Evolutionary conservation across 2,329 filamentous ascomycete genomes (phyloP).

Genomic region (Aspergillus amoenus): DNA sequence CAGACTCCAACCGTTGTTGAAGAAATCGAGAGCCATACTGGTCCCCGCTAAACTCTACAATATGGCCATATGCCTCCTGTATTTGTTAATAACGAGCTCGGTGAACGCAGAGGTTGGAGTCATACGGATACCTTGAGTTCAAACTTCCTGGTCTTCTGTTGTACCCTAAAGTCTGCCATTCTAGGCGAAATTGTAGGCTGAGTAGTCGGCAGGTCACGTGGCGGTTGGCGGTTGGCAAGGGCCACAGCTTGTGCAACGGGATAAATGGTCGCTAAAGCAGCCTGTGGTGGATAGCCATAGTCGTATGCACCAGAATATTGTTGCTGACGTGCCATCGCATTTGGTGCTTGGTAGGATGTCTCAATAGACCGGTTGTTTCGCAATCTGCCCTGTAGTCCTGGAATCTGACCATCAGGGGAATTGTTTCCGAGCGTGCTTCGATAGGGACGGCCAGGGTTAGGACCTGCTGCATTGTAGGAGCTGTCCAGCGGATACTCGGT

Average conservation of each 20-base stretch:
- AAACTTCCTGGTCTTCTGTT: conserved; percentile 69
- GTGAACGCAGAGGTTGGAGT: not conserved
- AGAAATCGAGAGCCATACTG: conserved; percentile 96
- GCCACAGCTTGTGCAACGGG: conserved; percentile 34
- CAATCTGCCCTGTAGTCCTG: conserved; percentile 50
- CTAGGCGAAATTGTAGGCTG: conserved; percentile 68
- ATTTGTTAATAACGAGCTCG: conserved; percentile 7
- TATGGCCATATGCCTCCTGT: conserved; percentile 77
- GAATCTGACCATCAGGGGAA: conserved; percentile 44
- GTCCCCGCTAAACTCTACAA: conserved; percentile 94
- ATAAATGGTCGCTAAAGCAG: conserved; percentile 34
- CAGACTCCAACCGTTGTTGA: conserved; percentile 84
- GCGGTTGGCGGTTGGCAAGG: conserved; percentile 44
- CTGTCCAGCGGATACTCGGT: conserved; percentile 47
- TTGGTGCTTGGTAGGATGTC: conserved; percentile 25
- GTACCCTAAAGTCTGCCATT: conserved; percentile 73
- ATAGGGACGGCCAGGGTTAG: conserved; percentile 37
- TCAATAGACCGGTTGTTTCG: conserved; percentile 40
- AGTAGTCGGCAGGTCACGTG: conserved; percentile 58
- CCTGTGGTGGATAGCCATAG: conserved; percentile 32
- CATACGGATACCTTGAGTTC: conserved; percentile 66
- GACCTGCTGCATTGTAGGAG: conserved; percentile 48
- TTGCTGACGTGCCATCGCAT: conserved; percentile 30
- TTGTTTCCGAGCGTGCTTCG: conserved; percentile 46
- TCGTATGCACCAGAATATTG: conserved; percentile 34